These are phyloP conservation scores for Erodium texanum DNA, from an alignment of 441 rosid genomes.

Conservation along the genomic window DNA sequence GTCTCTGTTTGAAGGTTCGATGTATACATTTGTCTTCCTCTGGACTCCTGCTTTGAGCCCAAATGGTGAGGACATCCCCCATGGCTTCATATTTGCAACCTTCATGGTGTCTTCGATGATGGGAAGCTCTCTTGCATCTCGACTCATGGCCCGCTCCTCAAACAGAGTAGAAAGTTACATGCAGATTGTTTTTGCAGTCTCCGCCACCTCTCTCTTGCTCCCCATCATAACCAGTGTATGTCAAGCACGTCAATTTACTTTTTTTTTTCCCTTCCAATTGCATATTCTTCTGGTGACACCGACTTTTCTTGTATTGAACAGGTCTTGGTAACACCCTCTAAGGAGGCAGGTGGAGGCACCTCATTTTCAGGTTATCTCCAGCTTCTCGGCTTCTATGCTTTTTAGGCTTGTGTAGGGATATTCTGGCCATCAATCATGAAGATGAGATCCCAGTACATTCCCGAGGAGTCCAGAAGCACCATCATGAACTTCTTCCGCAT, in stretches of 20 bases:
- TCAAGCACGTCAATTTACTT: too few species aligned
- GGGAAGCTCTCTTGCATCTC: slow-evolving; percentile 95
- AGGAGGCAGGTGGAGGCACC: slow-evolving; percentile 65
- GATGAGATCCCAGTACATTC: slow-evolving; percentile 97
- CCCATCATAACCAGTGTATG: slow-evolving; percentile 56
- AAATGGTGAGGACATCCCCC: slow-evolving; percentile 86
- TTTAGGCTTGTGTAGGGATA: slow-evolving; percentile 89
- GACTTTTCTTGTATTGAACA: too few species aligned
- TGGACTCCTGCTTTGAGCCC: slow-evolving; percentile 99
- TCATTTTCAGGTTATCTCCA: slow-evolving; percentile 73
- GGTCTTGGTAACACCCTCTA: slow-evolving; percentile 62
- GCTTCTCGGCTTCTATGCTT: slow-evolving; percentile 81
- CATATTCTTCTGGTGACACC: too few species aligned
- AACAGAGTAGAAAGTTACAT: slow-evolving; percentile 85
- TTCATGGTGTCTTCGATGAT: slow-evolving; percentile 96
- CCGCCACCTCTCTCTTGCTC: slow-evolving; percentile 82
- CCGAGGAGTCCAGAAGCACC: slow-evolving; percentile 99
- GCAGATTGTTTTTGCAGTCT: slow-evolving; percentile 79
- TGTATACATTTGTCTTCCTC: slow-evolving; percentile 96
- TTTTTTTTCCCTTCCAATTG: too few species aligned
- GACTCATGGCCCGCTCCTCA: slow-evolving; percentile 66
- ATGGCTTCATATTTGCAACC: slow-evolving; percentile 93
- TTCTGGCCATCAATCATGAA: slow-evolving; percentile 99
- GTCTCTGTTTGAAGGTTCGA: slow-evolving; percentile 94
- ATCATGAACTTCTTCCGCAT: slow-evolving; percentile 94